Base-by-base conservation (phyloP, 106 monocot genomes). In the Apostasia ramifera region DNA sequence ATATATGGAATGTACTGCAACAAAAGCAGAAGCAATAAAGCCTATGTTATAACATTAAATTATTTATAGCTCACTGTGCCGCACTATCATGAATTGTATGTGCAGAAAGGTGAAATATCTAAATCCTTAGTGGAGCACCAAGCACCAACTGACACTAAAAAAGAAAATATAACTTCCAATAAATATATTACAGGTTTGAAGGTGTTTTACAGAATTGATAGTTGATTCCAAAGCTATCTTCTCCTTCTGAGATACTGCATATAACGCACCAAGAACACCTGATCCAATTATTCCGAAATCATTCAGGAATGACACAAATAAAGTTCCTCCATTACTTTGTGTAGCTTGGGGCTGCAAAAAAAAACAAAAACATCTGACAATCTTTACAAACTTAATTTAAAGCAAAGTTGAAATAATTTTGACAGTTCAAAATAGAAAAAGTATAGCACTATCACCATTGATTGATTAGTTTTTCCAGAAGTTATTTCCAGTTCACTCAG, bases 261-360 rank as follows among this genome's bases (percentile, higher is more conserved):
- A 91, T 71, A 95, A 71, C 61, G 86, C 86, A 80, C 79, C 91
- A 47, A 95, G 84, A 68, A 95, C 84, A 65, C 91, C 91, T 43
- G 86, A 82, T 2, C 80, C 83, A 78, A 84, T 52, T 78, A 95
- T 78, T 70, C 86, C 91, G 77, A 91, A 26, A 43, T 6, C 74
- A 78, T 84, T 88, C 13, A 82, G 64, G 43, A 91, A 43, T 61
- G 85, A 68, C 15, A 81, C 5, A 73, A 82, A 71, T 71, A 78
- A 40, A 77, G 66, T 88, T 66, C 57, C 77, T 13, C 74, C 59
- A 66, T 66, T 40, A 64, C 47, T 62, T 69, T 76, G 72, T 68
- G 58, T 8, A 53, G 47, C 44, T 53, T 55, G 39, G 59, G 59
- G 69, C 82, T 81, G 78, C 70, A 73, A 9, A 65, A 37, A 37